Evolutionary conservation across 2,329 filamentous ascomycete species (phyloP).

Genomic region (Fusarium torulosum): DNA sequence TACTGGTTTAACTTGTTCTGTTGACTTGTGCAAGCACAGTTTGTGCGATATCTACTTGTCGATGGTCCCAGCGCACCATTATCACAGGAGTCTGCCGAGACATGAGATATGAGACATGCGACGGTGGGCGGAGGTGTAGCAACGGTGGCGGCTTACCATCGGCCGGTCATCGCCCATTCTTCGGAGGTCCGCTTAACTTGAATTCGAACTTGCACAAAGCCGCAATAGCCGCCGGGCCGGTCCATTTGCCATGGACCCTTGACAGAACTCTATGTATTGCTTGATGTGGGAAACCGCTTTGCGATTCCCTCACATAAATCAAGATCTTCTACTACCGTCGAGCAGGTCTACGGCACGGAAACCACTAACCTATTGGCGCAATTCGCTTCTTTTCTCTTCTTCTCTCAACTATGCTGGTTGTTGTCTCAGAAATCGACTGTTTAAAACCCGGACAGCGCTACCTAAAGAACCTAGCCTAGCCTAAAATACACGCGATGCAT

Average conservation of each 20-base stretch:
- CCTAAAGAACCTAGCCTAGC: slow-evolving; percentile 35
- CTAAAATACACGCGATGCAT: slow-evolving; percentile 30
- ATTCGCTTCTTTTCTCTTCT: slow-evolving; percentile 20
- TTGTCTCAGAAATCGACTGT: slow-evolving; percentile 35
- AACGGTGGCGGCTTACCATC: slow-evolving; percentile 39
- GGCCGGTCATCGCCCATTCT: slow-evolving; percentile 36
- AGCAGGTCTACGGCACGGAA: slow-evolving; percentile 26
- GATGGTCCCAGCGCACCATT: slow-evolving; percentile 23
- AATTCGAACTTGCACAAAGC: slow-evolving; percentile 25
- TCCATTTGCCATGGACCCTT: slow-evolving; percentile 38
- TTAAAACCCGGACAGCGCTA: slow-evolving; percentile 29
- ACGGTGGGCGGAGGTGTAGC: slow-evolving; percentile 22
- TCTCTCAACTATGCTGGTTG: slow-evolving; percentile 16
- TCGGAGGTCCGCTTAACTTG: slow-evolving; percentile 29
- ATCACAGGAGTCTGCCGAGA: slow-evolving; percentile 21
- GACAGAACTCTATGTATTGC: slow-evolving; percentile 22
- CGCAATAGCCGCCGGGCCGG: slow-evolving; percentile 50
- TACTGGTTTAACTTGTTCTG: neutral
- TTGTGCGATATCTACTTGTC: slow-evolving; percentile 1
- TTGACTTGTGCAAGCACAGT: neutral
- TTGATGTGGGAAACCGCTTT: slow-evolving; percentile 9
- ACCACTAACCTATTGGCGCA: slow-evolving; percentile 7
- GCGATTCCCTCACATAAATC: neutral
- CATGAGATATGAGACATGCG: slow-evolving; percentile 10
- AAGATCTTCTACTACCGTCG: neutral